Conservation (phyloP, 768 basidiomycete genomes). For the Mycena galericulata region DNA sequence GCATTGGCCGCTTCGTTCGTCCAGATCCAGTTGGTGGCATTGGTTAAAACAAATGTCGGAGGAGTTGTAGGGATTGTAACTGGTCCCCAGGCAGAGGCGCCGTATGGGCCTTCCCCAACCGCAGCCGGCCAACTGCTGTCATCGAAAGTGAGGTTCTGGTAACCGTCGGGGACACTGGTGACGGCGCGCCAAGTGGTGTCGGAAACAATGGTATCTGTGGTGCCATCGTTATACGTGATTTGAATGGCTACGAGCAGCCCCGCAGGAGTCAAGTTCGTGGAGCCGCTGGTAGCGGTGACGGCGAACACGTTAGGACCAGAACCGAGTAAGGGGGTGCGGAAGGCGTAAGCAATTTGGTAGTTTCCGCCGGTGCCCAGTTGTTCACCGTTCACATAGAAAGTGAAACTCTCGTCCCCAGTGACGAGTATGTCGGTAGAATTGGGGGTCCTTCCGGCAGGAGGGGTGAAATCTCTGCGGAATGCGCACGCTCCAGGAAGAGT, state of each 20-base stretch:
- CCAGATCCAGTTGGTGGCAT: constrained; percentile 49
- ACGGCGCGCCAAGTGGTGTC: constrained; percentile 46
- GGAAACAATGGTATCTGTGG: constrained; percentile 42
- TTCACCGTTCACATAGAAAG: constrained; percentile 46
- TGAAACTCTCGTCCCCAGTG: constrained; percentile 43
- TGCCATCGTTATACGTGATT: constrained; percentile 46
- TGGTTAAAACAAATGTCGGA: constrained; percentile 34
- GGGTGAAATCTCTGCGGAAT: no score
- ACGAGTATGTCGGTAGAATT: constrained; percentile 47
- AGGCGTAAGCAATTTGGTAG: constrained; percentile 36
- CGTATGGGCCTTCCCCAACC: constrained; percentile 36
- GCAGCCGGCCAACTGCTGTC: constrained; percentile 47
- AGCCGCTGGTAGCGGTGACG: constrained; percentile 37
- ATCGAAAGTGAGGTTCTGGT: constrained; percentile 43
- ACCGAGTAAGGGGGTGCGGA: constrained; percentile 42
- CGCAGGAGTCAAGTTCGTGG: constrained; percentile 39
- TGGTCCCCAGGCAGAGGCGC: constrained; percentile 24
- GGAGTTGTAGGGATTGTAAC: constrained; percentile 32
- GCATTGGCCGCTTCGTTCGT: constrained; percentile 40
- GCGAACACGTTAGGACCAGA: constrained; percentile 48
- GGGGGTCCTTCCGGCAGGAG: no score
- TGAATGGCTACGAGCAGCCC: constrained; percentile 45
- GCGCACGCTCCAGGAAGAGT: no score
- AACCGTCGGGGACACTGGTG: constrained; percentile 40
- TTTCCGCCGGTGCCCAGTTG: constrained; percentile 39